Percentiles rank a stretch among this genome's conserved stretches.
phyloP scores from a whole-genome alignment of 768 basidiomycete genomes.

The Lactarius indigo region DNA sequence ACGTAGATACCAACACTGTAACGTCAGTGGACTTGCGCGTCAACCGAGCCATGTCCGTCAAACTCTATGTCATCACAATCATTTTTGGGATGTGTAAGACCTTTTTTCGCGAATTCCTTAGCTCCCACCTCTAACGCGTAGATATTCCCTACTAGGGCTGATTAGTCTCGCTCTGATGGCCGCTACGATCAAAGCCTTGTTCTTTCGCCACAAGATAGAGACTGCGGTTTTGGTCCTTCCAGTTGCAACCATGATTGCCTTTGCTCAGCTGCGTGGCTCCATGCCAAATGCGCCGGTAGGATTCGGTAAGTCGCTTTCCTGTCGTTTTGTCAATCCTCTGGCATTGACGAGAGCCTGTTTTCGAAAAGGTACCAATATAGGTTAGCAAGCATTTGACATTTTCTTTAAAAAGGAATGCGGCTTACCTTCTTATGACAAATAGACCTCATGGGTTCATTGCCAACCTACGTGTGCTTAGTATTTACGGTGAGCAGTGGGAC shows the following conservation, averaged over 20 bases:
- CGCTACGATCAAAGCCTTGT: conserved; percentile 17
- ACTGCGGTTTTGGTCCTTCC: conserved; percentile 28
- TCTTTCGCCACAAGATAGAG: conserved; percentile 27
- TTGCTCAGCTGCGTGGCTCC: conserved; percentile 29
- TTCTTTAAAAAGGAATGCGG: neutral
- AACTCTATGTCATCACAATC: conserved; percentile 13
- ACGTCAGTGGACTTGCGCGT: conserved; percentile 1
- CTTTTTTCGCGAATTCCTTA: neutral
- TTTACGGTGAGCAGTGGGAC: conserved; percentile 5
- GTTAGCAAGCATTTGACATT: neutral
- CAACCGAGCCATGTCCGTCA: conserved; percentile 11
- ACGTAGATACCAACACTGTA: neutral
- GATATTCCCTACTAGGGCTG: conserved; percentile 3
- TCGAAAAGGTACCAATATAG: conserved; percentile 14
- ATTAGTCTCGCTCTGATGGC: conserved; percentile 16
- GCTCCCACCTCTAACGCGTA: neutral
- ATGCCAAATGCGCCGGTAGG: conserved; percentile 29
- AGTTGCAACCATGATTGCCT: conserved; percentile 31
- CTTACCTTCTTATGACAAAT: neutral
- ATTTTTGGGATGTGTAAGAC: conserved; percentile 21
- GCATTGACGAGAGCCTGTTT: neutral
- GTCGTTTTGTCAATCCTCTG: no score
- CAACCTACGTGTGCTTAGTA: conserved; percentile 16
- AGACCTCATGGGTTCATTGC: conserved; percentile 19
- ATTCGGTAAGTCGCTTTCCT: conserved; percentile 24